phyloP scores from a whole-genome alignment of 177 flowering plant genomes.

The Telopea speciosissima region DNA sequence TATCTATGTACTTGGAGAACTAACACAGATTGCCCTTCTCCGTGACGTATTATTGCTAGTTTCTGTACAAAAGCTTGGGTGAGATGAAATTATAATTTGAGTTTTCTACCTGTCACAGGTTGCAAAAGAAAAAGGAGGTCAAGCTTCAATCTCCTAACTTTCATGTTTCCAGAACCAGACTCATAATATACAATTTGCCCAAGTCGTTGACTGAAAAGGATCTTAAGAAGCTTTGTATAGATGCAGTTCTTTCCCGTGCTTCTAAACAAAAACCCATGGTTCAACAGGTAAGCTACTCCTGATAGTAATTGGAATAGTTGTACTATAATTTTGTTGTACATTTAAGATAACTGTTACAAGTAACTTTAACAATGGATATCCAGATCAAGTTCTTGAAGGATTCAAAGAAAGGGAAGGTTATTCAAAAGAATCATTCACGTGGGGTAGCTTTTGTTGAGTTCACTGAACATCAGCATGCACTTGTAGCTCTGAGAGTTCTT shows the following conservation, averaged over 20 bases:
- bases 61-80: background rate
- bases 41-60: background rate
- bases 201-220: constrained; percentile 67
- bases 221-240: constrained; percentile 53
- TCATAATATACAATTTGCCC: constrained; percentile 78
- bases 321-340: background rate
- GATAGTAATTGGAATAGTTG: background rate
- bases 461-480: constrained; percentile 91
- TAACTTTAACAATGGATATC: constrained; percentile 11
- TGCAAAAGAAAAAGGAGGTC: constrained; percentile 51
- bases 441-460: constrained; percentile 95
- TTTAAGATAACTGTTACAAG: background rate
- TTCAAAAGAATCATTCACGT: constrained; percentile 49
- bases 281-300: constrained; percentile 55
- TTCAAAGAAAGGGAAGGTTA: constrained; percentile 43
- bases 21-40: too few species aligned
- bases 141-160: constrained; percentile 86
- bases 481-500: constrained; percentile 92
- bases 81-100: background rate
- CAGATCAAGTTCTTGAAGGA: constrained; percentile 76
- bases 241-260: constrained; percentile 84
- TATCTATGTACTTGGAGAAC: too few species aligned
- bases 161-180: constrained; percentile 85
- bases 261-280: constrained; percentile 77
- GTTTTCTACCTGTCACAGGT: constrained; percentile 35